A percentile compares a stretch with the other conserved stretches of the same genome.
Conservation (phyloP, 139 green algal genomes). For the Eudorina sp. region DNA sequence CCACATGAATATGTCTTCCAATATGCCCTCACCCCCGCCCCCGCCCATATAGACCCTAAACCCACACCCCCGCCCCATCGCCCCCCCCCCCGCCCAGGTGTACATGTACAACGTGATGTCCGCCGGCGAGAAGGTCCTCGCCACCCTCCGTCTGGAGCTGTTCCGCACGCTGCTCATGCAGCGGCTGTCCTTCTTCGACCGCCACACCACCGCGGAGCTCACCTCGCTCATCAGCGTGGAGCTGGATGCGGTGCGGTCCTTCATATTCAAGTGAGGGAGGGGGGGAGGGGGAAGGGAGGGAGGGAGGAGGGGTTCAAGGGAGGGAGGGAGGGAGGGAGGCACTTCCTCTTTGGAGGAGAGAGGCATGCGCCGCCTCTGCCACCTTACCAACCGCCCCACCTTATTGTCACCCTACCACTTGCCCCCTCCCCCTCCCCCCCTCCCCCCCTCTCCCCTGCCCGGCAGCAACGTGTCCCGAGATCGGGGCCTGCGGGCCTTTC, state of each 20-base stretch:
- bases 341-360: too few relatives aligned
- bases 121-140: constrained; percentile 84
- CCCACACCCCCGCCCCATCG: background rate
- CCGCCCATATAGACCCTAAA: background rate
- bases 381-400: too few relatives aligned
- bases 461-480: constrained; percentile 82
- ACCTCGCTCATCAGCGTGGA: constrained; percentile 84
- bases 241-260: constrained; percentile 85
- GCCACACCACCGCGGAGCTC: constrained; percentile 75
- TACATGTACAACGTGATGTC: constrained; percentile 86
- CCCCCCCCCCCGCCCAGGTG: constrained; percentile 54
- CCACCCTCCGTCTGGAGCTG: constrained; percentile 79
- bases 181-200: constrained; percentile 74
- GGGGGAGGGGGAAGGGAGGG: background rate
- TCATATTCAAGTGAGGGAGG: constrained; percentile 82
- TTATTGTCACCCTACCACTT: background rate
- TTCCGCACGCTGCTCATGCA: constrained; percentile 90
- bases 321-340: background rate
- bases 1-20: background rate
- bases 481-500: constrained; percentile 78
- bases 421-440: background rate
- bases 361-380: too few relatives aligned
- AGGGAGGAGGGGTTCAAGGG: background rate
- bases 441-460: background rate
- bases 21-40: background rate